Percentiles rank a stretch among this genome's conserved stretches.
Evolutionary conservation across 148 eudicot genomes (phyloP).

Genomic region (Vaccinium macrocarpon): DNA sequence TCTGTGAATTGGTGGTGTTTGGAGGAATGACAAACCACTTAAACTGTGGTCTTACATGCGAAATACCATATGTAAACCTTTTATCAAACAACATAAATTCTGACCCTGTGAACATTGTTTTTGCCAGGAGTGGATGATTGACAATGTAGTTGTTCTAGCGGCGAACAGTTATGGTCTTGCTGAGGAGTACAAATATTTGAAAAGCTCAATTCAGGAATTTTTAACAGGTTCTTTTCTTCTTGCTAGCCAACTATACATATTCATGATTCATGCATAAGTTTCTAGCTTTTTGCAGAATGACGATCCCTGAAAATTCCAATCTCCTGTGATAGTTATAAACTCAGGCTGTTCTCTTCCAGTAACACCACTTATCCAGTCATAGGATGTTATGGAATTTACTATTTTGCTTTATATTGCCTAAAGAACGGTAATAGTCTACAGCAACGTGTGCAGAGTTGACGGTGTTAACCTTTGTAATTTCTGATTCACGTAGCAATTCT

Average conservation of each 20-base stretch:
- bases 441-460: background rate
- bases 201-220: constrained; percentile 71
- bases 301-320: background rate
- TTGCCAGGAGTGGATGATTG: constrained; percentile 80
- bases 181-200: constrained; percentile 77
- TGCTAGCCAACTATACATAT: background rate
- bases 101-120: background rate
- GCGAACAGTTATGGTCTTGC: constrained; percentile 71
- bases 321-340: background rate
- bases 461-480: background rate
- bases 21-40: background rate
- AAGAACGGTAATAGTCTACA: background rate
- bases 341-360: background rate
- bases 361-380: too few species aligned
- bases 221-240: background rate
- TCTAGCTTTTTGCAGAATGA: background rate
- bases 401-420: background rate
- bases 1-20: too few species aligned
- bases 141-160: constrained; percentile 75
- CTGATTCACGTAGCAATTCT: background rate
- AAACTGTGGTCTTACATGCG: background rate
- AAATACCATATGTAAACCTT: background rate
- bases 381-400: background rate
- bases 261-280: background rate
- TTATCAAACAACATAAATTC: background rate